Evolutionary conservation across 2,329 filamentous ascomycete species (phyloP).

Genomic region (Hypomyces perniciosus): DNA sequence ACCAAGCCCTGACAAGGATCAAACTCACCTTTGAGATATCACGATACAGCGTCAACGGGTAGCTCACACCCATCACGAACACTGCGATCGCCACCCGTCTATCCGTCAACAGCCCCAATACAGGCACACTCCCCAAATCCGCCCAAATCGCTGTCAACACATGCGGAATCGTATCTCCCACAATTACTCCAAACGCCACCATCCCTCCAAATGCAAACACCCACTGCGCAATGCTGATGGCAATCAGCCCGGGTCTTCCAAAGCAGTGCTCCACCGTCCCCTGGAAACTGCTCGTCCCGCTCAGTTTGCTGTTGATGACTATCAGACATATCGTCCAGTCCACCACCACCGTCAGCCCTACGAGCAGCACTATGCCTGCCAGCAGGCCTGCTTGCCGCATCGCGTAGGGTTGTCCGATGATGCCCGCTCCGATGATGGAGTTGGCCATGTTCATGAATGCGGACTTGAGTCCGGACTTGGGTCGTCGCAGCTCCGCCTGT

Average conservation of each 20-base stretch:
- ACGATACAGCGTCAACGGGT: constrained; percentile 84
- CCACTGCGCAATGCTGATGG: constrained; percentile 89
- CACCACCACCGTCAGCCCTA: constrained; percentile 73
- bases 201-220: constrained; percentile 98
- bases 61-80: constrained; percentile 80
- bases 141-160: constrained; percentile 82
- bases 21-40: constrained; percentile 85
- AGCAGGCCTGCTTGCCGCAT: constrained; percentile 84
- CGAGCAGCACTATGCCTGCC: constrained; percentile 70
- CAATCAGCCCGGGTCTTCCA: constrained; percentile 77
- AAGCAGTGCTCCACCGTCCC: constrained; percentile 95
- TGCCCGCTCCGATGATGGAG: constrained; percentile 80
- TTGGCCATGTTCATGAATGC: constrained; percentile 99
- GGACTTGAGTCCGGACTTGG: constrained; percentile 77
- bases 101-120: constrained; percentile 77
- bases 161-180: constrained; percentile 92
- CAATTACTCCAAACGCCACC: constrained; percentile 96
- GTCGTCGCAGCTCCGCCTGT: constrained; percentile 54
- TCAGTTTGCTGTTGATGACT: constrained; percentile 95
- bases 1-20: neutral
- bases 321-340: constrained; percentile 99
- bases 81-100: constrained; percentile 80
- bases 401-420: constrained; percentile 89
- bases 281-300: constrained; percentile 89
- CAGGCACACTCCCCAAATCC: constrained; percentile 61